Evolutionary conservation across 2,329 filamentous ascomycete genomes (phyloP), one percentile per base, ranked within the genome.

Genomic region (Plenodomus biglobosus): DNA sequence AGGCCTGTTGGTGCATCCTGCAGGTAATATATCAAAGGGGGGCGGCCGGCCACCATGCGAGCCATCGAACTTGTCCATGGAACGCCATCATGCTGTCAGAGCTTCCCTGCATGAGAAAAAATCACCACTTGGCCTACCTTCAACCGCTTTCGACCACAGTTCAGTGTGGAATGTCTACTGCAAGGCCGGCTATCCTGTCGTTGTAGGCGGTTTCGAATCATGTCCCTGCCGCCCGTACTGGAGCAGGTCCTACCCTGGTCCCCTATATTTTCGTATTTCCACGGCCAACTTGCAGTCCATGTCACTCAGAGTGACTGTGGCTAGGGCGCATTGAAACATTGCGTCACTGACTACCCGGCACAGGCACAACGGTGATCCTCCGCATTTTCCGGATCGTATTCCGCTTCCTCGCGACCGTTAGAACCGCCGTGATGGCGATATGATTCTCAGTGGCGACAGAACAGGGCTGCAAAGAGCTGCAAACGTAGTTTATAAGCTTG

Each of bases 321-420:
- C 58, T 34, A 44, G 42, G 41, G 44, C 52, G 48, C 52, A 52
- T 51, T 13, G 40, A 40, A 43, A 40, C 38, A 50, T 65, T 64
- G 63, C 64, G 62, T 66, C 64, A 67, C 60, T 50, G 46, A 55
- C 49, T 52, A 58, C 38, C 46, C 43, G 52, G 50, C 52, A 55
- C 57, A 50, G 56, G 52, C 42, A n/a, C 43, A 53, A 54, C 46
- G 55, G 51, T 55, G 61, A 53, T 66, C 58, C 56, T 59, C 53
- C 60, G 58, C 58, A 62, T 58, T 52, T 58, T 54, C 51, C 63
- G 64, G 63, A 66, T 64, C 59, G 58, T 45, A 54, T 61, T 52
- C 64, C 64, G 64, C 53, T 58, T 65, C 64, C 64, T 65, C 64
- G 64, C 64, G 64, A 66, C 53, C 46, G 46, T 52, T 55, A 52